Evolutionary conservation across 805 yeast species (phyloP).

Genomic region (Wickerhamiella dianesei): DNA sequence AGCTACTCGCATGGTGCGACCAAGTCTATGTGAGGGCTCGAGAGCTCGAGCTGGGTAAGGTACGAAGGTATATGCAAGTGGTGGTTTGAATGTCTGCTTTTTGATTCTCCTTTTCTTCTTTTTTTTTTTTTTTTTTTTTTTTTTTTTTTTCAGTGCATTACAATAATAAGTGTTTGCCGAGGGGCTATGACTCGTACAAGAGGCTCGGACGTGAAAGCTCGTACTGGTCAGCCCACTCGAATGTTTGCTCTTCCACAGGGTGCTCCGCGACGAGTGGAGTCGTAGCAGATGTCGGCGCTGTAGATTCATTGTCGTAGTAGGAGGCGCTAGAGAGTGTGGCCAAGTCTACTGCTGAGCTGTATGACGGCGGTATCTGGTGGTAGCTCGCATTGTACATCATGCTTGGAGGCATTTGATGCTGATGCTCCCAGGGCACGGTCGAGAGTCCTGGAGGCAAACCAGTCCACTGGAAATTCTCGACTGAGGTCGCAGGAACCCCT

Average conservation of each 20-base stretch:
- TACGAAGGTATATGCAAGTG: too few relatives aligned
- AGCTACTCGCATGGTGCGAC: too few relatives aligned
- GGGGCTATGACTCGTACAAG: neutral
- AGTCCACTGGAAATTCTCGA: neutral
- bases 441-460: neutral
- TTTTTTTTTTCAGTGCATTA: neutral
- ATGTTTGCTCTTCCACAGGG: neutral
- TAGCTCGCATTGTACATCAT: neutral
- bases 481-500: neutral
- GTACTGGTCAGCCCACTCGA: neutral
- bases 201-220: neutral
- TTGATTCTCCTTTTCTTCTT: neutral
- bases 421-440: neutral
- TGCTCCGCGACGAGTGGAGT: neutral
- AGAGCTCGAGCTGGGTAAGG: too few relatives aligned
- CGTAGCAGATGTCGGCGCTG: neutral
- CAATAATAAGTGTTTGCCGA: neutral
- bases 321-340: neutral
- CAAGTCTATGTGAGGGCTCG: too few relatives aligned
- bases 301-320: neutral
- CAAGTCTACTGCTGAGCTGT: neutral
- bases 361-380: neutral
- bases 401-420: neutral
- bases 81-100: neutral
- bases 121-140: too few relatives aligned